These are phyloP conservation scores for Thalassiosira gravida DNA, from an alignment of 352 stramenopile genomes.

Conservation along the genomic window DNA sequence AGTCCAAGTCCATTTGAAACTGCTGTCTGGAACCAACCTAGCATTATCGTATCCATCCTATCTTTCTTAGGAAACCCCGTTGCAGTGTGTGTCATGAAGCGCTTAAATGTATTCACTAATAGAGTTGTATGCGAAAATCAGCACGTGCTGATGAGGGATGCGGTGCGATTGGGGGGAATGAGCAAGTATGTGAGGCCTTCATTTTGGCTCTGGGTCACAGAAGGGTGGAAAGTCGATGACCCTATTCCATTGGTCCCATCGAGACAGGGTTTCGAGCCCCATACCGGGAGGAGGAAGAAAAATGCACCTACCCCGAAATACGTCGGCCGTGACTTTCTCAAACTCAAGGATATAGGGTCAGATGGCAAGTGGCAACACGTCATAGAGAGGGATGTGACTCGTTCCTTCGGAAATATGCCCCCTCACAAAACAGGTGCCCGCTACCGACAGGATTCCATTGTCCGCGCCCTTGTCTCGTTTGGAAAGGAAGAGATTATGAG, in stretches of 20 bases:
- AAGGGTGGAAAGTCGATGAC: constrained; percentile 58
- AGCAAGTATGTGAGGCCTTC: constrained; percentile 75
- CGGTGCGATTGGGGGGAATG: too few species aligned
- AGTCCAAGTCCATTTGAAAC: constrained; percentile 81
- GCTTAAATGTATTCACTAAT: too few species aligned
- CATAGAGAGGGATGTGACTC: constrained; percentile 80
- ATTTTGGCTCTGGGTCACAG: constrained; percentile 85
- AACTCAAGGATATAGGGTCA: constrained; percentile 59
- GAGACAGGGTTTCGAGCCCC: constrained; percentile 24
- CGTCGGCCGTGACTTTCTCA: constrained; percentile 34
- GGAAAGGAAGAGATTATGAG: constrained; percentile 65
- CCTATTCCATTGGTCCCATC: constrained; percentile 45
- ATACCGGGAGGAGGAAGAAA: not conserved
- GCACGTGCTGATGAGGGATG: too few species aligned
- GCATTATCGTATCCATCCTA: constrained; percentile 65
- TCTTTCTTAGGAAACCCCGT: too few species aligned
- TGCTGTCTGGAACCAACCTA: constrained; percentile 65
- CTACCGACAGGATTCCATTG: constrained; percentile 79
- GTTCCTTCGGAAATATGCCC: constrained; percentile 84
- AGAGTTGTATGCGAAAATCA: too few species aligned
- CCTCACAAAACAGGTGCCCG: constrained; percentile 80
- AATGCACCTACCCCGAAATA: constrained; percentile 10
- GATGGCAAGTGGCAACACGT: constrained; percentile 79
- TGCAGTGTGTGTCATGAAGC: too few species aligned
- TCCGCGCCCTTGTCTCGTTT: constrained; percentile 81